Percentiles rank a stretch among this genome's conserved stretches.
Conservation (phyloP, 2,329 filamentous ascomycete species). For the Keithomyces neogunnii region DNA sequence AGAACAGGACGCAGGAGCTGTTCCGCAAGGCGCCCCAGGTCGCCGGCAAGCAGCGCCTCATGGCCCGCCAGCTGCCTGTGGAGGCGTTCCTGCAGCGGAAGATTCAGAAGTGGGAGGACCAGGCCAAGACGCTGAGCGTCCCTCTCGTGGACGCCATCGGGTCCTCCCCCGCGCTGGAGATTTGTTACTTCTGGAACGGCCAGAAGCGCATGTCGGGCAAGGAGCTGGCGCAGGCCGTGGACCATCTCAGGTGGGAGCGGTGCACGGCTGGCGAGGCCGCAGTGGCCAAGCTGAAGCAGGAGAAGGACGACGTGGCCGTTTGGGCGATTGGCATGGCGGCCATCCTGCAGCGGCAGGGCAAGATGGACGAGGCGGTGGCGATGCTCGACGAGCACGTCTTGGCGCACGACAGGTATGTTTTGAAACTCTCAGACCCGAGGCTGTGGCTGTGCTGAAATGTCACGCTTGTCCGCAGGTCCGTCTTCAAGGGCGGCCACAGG, state of each 20-base stretch:
- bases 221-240: constrained; percentile 56
- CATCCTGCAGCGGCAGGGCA: constrained; percentile 54
- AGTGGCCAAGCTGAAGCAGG: constrained; percentile 37
- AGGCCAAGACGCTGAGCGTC: constrained; percentile 57
- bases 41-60: constrained; percentile 79
- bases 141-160: constrained; percentile 74
- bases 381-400: constrained; percentile 59
- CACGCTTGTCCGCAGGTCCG: constrained; percentile 24
- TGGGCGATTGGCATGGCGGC: constrained; percentile 58
- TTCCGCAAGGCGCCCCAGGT: constrained; percentile 64
- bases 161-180: constrained; percentile 74
- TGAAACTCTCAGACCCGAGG: background rate
- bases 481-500: constrained; percentile 50
- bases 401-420: constrained; percentile 49
- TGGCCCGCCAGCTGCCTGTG: constrained; percentile 83
- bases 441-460: background rate
- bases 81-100: constrained; percentile 81
- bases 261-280: constrained; percentile 39
- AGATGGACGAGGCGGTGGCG: constrained; percentile 54
- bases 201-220: constrained; percentile 65
- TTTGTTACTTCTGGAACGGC: constrained; percentile 92
- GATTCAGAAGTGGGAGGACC: constrained; percentile 77
- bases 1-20: constrained; percentile 57
- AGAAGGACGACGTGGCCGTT: constrained; percentile 54
- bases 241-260: constrained; percentile 56